Percentiles rank a stretch among this genome's conserved stretches.
Conservation (phyloP, 2,329 filamentous ascomycete species). For the Calonectria pseudoturangicola region DNA sequence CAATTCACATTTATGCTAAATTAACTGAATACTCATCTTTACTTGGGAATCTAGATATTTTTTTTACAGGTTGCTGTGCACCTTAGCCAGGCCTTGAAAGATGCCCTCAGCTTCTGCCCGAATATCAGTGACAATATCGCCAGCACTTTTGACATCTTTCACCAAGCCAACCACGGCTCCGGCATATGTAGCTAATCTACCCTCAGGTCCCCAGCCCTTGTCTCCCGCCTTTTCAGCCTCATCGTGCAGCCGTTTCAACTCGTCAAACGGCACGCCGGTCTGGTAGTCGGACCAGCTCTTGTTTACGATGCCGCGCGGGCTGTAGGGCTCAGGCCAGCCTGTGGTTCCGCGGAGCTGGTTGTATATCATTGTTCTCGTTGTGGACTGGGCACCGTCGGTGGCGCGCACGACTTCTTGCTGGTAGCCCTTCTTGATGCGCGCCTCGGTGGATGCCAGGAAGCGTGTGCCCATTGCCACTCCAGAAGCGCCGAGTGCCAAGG, state of each 20-base stretch:
- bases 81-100: not conserved
- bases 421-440: constrained; percentile 63
- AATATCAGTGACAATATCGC: constrained; percentile 60
- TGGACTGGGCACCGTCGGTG: constrained; percentile 61
- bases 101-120: constrained; percentile 52
- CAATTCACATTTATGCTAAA: too few relatives aligned
- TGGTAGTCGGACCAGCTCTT: constrained; percentile 61
- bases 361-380: constrained; percentile 65
- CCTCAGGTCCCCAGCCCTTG: constrained; percentile 67
- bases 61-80: not conserved
- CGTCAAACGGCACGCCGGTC: constrained; percentile 63
- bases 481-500: constrained; percentile 69
- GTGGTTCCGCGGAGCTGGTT: constrained; percentile 64
- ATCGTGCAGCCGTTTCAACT: constrained; percentile 64
- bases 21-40: too few relatives aligned
- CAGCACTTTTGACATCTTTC: constrained; percentile 61
- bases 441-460: constrained; percentile 71
- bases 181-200: constrained; percentile 70
- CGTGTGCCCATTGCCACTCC: constrained; percentile 78
- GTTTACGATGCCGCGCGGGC: constrained; percentile 64
- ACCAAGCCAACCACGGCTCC: constrained; percentile 68
- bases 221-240: constrained; percentile 62
- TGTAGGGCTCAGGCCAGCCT: constrained; percentile 65
- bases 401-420: constrained; percentile 65
- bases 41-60: not conserved